phyloP scores from a whole-genome alignment of 768 basidiomycete species.

The Mrakia hoshinonis region DNA sequence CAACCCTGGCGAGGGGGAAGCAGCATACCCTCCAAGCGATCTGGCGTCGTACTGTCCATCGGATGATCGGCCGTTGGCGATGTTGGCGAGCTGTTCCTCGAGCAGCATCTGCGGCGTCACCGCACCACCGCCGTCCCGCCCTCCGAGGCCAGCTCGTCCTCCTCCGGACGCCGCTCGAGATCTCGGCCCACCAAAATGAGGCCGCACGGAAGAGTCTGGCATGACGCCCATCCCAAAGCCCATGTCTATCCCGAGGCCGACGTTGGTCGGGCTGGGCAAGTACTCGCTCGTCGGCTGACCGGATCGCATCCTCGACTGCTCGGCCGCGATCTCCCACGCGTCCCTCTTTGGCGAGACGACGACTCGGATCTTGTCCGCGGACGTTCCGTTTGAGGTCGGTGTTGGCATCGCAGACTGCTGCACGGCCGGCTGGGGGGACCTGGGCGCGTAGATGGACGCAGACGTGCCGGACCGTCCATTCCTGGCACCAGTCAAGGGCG shows the following conservation, averaged over 20 bases:
- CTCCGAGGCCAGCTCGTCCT: not conserved
- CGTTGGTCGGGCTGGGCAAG: not conserved
- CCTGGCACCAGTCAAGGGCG: not conserved
- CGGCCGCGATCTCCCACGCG: conserved; percentile 24
- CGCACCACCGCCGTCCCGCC: not conserved
- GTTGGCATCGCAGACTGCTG: not conserved
- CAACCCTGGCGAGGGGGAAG: too few relatives aligned
- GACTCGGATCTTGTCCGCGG: conserved; percentile 7
- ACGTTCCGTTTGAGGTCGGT: not conserved
- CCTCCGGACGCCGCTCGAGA: not conserved
- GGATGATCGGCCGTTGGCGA: not conserved
- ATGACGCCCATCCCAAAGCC: not conserved
- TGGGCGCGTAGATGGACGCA: not conserved
- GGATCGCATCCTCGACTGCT: conserved; percentile 9
- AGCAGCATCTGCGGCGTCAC: not conserved
- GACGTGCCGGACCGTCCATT: not conserved
- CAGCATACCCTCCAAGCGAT: not conserved
- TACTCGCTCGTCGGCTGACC: not conserved
- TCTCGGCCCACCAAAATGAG: not conserved
- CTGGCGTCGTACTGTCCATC: not conserved
- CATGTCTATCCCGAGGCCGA: not conserved
- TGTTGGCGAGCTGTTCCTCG: not conserved
- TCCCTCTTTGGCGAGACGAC: conserved; percentile 13
- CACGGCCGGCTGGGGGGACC: not conserved
- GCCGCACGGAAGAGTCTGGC: not conserved